These are phyloP conservation scores for barley (Hordeum vulgare) DNA, from an alignment of 176 grass and related monocot species.

Conservation along the genomic window MorexV3_pseudomolecules_assembly NC_058519.1:27985633-27986132, in stretches of 20 bases:
- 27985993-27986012: slow-evolving; percentile 83
- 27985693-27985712: slow-evolving; percentile 60
- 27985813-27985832: slow-evolving; percentile 41
- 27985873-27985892: slow-evolving; percentile 64
- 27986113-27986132: not conserved
- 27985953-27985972: slow-evolving; percentile 70
- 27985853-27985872: slow-evolving; percentile 74
- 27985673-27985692: slow-evolving; percentile 56
- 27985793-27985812: slow-evolving; percentile 47
- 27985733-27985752: slow-evolving; percentile 69
- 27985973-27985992: slow-evolving; percentile 70
- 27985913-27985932: slow-evolving; percentile 50
- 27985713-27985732: slow-evolving; percentile 47
- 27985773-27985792: slow-evolving; percentile 53
- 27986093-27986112: not conserved
- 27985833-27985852: slow-evolving; percentile 63
- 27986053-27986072: not conserved
- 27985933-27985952: slow-evolving; percentile 73
- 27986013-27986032: slow-evolving; percentile 82
- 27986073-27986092: not conserved
- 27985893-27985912: slow-evolving; percentile 44
- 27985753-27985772: slow-evolving; percentile 58
- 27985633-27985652: slow-evolving; percentile 51
- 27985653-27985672: slow-evolving; percentile 55
- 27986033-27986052: slow-evolving; percentile 64